Evolutionary conservation across 305 asterid genomes (phyloP), one percentile per base, ranked within the genome.

Genomic region (Euphrasia arctica): DNA sequence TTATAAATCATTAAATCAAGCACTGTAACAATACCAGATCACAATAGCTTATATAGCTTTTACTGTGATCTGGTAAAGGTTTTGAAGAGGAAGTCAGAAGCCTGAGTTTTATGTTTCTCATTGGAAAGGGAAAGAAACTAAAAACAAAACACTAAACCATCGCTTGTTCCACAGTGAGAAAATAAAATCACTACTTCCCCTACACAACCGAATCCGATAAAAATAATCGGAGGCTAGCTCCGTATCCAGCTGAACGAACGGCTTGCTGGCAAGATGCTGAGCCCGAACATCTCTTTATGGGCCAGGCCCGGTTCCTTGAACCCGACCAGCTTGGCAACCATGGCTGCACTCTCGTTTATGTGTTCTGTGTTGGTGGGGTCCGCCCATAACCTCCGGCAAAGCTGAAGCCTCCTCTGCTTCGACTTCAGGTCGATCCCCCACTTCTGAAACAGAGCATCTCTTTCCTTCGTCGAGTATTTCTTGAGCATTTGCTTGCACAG

Each of bases 201-300:
- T 18, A 18, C 22, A 18, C 22, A 52, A 52, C 18, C 62, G 69
- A 39, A 31, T 42, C 18, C 36, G 42, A 36, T 43, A 39, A 56
- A 28, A 54, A 9, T 1, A 9, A 31, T 0, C 70, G 74, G 71
- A 72, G 87, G 79, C 72, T 77, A 58, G 65, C 81, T 79, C 75
- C 78, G 70, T 70, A 72, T 79, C 95, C 95, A 84, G 80, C 80
- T 78, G 79, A 67, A 81, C 56, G 92, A 63, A 74, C 76, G n/a
- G 41, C 63, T 81, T 34, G 64, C 57, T 3, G 77, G 83, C 2
- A 84, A 65, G 78, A 90, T 79, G 83, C 79, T 93, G 28, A 93
- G 95, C 60, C 94, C 99, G 51, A 93, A 87, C 85, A 86, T 85
- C 66, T 83, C 95, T 55, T 83, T 85, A 9, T 88, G 86, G 6